Base-by-base conservation (phyloP, 2,329 filamentous ascomycete genomes). In the Fusarium sp. region DNA sequence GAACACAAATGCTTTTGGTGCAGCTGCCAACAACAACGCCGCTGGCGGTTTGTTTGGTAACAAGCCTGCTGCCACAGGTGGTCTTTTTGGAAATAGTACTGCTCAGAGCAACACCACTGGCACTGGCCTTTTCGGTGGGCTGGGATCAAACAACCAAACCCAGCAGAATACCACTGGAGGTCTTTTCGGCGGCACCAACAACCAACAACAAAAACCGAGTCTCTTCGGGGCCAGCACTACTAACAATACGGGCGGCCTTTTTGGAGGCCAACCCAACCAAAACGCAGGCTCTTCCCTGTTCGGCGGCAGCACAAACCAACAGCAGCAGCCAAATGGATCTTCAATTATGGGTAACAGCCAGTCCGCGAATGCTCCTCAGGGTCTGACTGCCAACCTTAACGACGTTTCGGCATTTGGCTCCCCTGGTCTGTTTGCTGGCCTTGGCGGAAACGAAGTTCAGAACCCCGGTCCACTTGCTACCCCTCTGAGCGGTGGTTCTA, bases 381-480 rank as follows among this genome's bases (percentile, higher is more conserved):
- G 84, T 15, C 80, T 97, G 56, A 92, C 90, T 31, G 89, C 93
- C 6, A 95, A 92, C 59, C 85, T 96, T 53, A 88, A 88, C 58
- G 92, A 94, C 64, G 83, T 88, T n/a, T 92, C 91, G 48, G 94
- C 96, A 0, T 99, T 96, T 72, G 95, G 95, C 36, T 93, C 91
- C 49, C 87, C 91, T 41, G 92, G 92, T 2, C 84, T 99, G 19
- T 98, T 98, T 76, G 86, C 88, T 29, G 90, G 88, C 49, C 80
- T 97, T 13, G 82, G 82, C 67, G 83, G 73, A 73, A 88, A 72
- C 78, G 91, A 78, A 79, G 79, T 81, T 50, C 83, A 76, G 75
- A 93, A 93, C 70, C 91, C 93, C 4, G 95, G 95, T 3, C 95
- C 96, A 4, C 83, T 99, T 64, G 95, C 94, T 8, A 98, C 94